These are phyloP conservation scores for Lodderomyces orthopsilosis DNA, from an alignment of 1,139 yeast species.

Conservation along the genomic window DNA sequence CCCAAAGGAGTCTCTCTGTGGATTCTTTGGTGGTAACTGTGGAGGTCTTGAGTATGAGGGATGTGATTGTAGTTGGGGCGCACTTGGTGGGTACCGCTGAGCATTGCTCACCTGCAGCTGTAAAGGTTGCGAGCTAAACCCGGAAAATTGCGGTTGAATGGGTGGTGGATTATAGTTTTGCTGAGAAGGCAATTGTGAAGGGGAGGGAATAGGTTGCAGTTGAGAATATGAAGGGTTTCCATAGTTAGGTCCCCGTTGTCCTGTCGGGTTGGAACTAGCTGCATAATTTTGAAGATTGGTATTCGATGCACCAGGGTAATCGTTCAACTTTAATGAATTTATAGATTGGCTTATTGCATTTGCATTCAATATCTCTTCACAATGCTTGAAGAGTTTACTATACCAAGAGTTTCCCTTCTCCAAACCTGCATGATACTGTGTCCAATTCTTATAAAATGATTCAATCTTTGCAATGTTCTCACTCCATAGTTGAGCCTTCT, in stretches of 20 bases:
- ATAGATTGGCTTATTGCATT: neutral
- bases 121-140: neutral
- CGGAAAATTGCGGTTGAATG: neutral
- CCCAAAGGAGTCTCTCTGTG: too few relatives aligned
- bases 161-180: conserved; percentile 5
- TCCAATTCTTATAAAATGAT: conserved; percentile 59
- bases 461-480: conserved; percentile 38
- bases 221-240: conserved; percentile 3
- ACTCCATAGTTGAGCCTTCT: conserved; percentile 21
- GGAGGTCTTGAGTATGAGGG: conserved; percentile 15
- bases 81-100: conserved; percentile 2
- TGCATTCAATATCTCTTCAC: neutral
- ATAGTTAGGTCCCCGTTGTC: conserved; percentile 1
- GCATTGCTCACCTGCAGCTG: conserved; percentile 1
- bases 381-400: conserved; percentile 43
- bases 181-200: too few relatives aligned
- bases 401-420: conserved; percentile 65
- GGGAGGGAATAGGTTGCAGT: too few relatives aligned
- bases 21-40: conserved; percentile 21
- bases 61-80: neutral
- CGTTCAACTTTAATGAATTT: neutral
- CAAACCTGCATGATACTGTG: conserved; percentile 55
- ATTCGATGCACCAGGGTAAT: neutral
- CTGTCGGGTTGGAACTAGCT: neutral
- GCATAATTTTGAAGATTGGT: too few relatives aligned